Percentiles rank a stretch among this genome's conserved stretches.
These are phyloP conservation scores for Neonectria ditissima DNA, from an alignment of 2,329 filamentous ascomycete genomes.

Conservation along the genomic window DNA sequence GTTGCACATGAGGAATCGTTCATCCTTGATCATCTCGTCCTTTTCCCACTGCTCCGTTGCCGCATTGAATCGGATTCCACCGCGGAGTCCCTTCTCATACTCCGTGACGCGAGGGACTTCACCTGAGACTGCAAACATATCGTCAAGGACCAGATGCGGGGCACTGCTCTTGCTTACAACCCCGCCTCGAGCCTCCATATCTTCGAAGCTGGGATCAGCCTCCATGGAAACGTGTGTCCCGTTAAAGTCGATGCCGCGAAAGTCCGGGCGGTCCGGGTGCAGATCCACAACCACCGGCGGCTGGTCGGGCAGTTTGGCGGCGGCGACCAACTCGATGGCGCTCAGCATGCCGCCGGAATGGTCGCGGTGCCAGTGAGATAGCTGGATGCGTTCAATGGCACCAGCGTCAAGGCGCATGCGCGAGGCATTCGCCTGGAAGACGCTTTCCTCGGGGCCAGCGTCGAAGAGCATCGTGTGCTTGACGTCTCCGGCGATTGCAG, in stretches of 20 bases:
- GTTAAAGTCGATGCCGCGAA: constrained; percentile 58
- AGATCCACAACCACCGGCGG: constrained; percentile 56
- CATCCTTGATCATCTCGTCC: constrained; percentile 63
- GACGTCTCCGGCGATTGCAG: constrained; percentile 56
- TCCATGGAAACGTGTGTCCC: constrained; percentile 59
- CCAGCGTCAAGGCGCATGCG: constrained; percentile 37
- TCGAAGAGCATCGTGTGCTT: constrained; percentile 65
- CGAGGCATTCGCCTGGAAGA: constrained; percentile 62
- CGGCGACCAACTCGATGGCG: constrained; percentile 61
- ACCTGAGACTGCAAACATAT: constrained; percentile 65
- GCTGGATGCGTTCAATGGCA: constrained; percentile 58
- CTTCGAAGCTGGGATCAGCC: constrained; percentile 63
- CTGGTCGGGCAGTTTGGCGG: constrained; percentile 46
- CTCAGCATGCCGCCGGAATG: constrained; percentile 64
- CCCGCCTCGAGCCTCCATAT: constrained; percentile 48
- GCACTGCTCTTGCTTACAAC: constrained; percentile 53
- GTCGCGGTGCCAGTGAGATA: constrained; percentile 68
- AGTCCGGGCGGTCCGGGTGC: constrained; percentile 64
- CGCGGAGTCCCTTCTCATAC: constrained; percentile 61
- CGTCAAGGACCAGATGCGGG: constrained; percentile 59
- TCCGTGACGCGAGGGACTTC: constrained; percentile 61
- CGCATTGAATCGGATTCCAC: constrained; percentile 57
- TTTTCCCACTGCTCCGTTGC: constrained; percentile 57
- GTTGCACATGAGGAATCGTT: constrained; percentile 65
- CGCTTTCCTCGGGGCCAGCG: constrained; percentile 62